Percentiles rank a stretch among this genome's conserved stretches.
Conservation (phyloP, 768 basidiomycete species). For the Hypholoma fasciculare region DNA sequence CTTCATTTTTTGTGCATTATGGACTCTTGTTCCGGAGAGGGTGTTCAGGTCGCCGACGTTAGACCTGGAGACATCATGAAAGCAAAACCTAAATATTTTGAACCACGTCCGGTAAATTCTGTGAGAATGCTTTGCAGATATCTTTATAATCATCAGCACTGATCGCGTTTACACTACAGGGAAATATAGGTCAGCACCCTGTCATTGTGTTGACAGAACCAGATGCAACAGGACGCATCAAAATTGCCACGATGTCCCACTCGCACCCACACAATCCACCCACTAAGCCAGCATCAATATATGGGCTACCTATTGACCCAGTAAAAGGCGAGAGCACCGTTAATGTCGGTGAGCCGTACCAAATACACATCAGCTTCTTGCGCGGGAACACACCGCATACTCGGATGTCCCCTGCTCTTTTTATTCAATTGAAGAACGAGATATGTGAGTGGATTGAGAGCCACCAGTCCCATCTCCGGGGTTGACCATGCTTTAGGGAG, state of each 20-base stretch:
- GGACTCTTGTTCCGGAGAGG: neutral
- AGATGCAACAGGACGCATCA: conserved; percentile 9
- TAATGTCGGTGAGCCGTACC: conserved; percentile 8
- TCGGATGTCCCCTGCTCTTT: conserved; percentile 2
- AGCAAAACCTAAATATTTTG: conserved; percentile 17
- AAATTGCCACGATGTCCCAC: conserved; percentile 17
- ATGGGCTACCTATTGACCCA: conserved; percentile 14
- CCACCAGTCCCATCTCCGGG: neutral
- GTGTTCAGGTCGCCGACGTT: neutral
- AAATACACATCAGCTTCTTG: conserved; percentile 9
- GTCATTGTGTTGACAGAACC: conserved; percentile 14
- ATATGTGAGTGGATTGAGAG: conserved; percentile 6
- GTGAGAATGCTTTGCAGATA: conserved; percentile 1
- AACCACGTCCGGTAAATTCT: conserved; percentile 11
- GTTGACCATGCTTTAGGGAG: neutral
- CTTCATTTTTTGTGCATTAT: neutral
- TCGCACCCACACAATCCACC: conserved; percentile 15
- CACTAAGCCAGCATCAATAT: conserved; percentile 9
- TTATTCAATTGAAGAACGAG: conserved; percentile 8
- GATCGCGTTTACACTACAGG: no score
- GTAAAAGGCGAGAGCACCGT: conserved; percentile 16
- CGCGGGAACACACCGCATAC: conserved; percentile 8
- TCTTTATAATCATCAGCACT: neutral
- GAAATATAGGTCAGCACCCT: conserved; percentile 14
- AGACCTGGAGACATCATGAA: conserved; percentile 16